Conservation (phyloP, 1,284 basidiomycete species). For the Inonotus hispidus region DNA sequence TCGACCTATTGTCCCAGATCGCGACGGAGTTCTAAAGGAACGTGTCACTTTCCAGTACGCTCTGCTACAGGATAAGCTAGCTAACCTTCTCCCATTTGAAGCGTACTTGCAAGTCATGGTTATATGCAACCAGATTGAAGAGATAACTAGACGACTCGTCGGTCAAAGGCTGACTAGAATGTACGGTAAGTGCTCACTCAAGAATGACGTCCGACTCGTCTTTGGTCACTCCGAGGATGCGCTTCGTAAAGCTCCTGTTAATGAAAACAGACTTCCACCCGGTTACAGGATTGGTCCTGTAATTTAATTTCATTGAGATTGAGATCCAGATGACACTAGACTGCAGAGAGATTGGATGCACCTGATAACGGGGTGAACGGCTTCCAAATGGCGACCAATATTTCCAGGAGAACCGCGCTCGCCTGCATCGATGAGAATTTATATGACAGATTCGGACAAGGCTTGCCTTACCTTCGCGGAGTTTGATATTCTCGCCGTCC, state of each 20-base stretch:
- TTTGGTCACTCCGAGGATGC: slow-evolving; percentile 52
- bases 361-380: slow-evolving; percentile 43
- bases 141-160: slow-evolving; percentile 28
- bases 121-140: slow-evolving; percentile 42
- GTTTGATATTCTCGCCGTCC: slow-evolving; percentile 29
- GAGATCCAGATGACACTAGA: background rate
- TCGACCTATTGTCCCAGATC: slow-evolving; percentile 52
- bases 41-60: background rate
- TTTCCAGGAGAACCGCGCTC: slow-evolving; percentile 55
- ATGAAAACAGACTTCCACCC: slow-evolving; percentile 65
- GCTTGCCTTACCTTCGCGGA: slow-evolving; percentile 35
- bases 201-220: slow-evolving; percentile 54
- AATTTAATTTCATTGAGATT: slow-evolving; percentile 37
- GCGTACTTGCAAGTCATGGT: slow-evolving; percentile 61
- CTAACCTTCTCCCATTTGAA: slow-evolving; percentile 35
- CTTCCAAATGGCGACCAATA: slow-evolving; percentile 47
- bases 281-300: slow-evolving; percentile 53
- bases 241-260: slow-evolving; percentile 58
- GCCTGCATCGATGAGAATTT: slow-evolving; percentile 28
- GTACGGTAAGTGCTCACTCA: slow-evolving; percentile 23
- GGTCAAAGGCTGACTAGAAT: background rate
- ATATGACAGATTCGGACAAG: slow-evolving; percentile 25
- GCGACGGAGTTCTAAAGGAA: slow-evolving; percentile 40
- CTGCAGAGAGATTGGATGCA: background rate
- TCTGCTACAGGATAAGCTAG: background rate